Base-by-base conservation (phyloP, 1,139 yeast genomes). In the Pichia kudriavzevii region DNA sequence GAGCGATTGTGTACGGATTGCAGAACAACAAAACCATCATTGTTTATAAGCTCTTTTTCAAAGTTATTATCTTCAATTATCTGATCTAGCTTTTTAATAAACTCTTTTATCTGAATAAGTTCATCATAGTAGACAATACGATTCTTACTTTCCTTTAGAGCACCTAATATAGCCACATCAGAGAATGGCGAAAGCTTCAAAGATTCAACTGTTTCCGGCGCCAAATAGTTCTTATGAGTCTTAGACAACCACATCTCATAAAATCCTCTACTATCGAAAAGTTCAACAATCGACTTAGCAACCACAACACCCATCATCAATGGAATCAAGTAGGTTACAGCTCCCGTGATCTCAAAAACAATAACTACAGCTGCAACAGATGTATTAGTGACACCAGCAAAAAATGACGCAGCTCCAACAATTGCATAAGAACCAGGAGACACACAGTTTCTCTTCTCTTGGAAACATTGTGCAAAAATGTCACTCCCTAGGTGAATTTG, bases 391-490 rank as follows among this genome's bases (percentile, higher is more conserved):
- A 72, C 63, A 2, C 78, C 77, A 0, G 78, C 63, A 61, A 72
- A 63, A 44, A 71, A 72, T 5, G 79, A 62, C 1, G 76, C 79
- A 0, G 79, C 75, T 0, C 79, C 79, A 27, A 74, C 73, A 11
- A 73, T 76, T 0, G 80, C 79, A 48, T 74, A 73, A 0, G 78
- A 69, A 0, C 77, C 71, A 2, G 78, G 78, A 9, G 77, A 70
- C 7, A 73, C 74, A 28, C 79, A 70, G 40, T 63, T 65, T 28
- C 63, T 64, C 1, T 75, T 68, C 19, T 54, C 56, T 20, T 48
- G 42, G 26, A 45, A 46, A 47, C 79, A 73, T 8, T 72, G 67
- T 10, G 67, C 61, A 40, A 67, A 61, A 10, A 63, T 53, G 4
- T 63, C 63, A 45, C 67, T 58, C 6, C 62, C 50, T 7, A 67